Evolutionary conservation across 495 filamentous ascomycete genomes (phyloP), one percentile per base, ranked within the genome.

Genomic region (Geopyxis carbonaria): DNA sequence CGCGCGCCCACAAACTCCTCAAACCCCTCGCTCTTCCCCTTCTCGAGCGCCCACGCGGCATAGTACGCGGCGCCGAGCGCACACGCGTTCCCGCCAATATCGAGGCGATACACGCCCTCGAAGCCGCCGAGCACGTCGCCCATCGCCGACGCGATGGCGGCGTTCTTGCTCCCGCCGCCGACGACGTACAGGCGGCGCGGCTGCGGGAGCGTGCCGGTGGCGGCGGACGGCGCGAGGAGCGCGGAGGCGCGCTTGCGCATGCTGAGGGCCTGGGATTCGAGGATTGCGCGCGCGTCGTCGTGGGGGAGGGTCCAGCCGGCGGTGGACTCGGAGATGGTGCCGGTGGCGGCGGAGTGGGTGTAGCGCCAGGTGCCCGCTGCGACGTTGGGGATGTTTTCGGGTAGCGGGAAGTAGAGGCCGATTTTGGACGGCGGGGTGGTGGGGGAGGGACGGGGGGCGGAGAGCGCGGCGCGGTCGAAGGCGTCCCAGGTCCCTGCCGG

Each of bases 11-110:
- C 74, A 45, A 91, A 64, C 25, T 85, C 74, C 55, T 94, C 89
- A 64, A 94, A 97, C 7, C 68, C 74, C 18, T 69, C 69, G 1
- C 52, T 38, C 6, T 42, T 52, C 15, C 57, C 50, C 22, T 81
- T 61, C 61, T 93, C 84, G 22, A 81, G 63, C 1, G 76, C 81
- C 89, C 89, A 97, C 0, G 86, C 76, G 34, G 89, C 87, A 61
- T 93, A 93, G 57, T 97, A 93, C n/a, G 87, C 89, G 13, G 83
- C 84, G 8, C 86, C 89, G 6, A 97, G 59, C 14, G 86, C 89
- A 59, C 89, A 97, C 21, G 89, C 86, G 60, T 93, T 93, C 4
- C 85, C 82, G n/a, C 87, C 85, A 16, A 94, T 78, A 57, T 95
- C 86, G 2, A 97, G 69, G 59, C 74, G 75, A 53, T 80, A 97